phyloP scores from a whole-genome alignment of 2,329 filamentous ascomycete species.

The Ascochyta viciae-villosae region DNA sequence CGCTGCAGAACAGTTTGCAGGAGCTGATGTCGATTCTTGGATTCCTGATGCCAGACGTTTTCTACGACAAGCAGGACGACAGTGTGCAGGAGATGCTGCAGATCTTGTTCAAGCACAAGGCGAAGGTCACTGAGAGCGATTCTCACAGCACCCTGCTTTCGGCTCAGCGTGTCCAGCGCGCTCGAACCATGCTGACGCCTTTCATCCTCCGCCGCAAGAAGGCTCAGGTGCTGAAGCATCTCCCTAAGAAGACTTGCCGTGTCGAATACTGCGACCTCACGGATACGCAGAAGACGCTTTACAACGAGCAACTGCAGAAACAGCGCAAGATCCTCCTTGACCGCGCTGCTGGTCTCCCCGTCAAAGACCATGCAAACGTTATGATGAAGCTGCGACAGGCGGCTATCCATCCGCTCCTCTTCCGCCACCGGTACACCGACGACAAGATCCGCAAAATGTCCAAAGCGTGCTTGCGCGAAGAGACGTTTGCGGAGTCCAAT shows the following conservation, averaged over 20 bases:
- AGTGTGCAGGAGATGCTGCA: slow-evolving; percentile 76
- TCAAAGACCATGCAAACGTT: slow-evolving; percentile 59
- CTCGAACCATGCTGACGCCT: slow-evolving; percentile 89
- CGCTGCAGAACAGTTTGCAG: slow-evolving; percentile 91
- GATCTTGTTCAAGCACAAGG: slow-evolving; percentile 90
- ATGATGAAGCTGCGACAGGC: slow-evolving; percentile 94
- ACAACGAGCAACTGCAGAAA: slow-evolving; percentile 71
- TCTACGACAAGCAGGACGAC: slow-evolving; percentile 66
- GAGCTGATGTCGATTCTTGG: slow-evolving; percentile 89
- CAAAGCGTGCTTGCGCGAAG: slow-evolving; percentile 74
- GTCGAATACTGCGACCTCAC: slow-evolving; percentile 85
- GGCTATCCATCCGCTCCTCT: slow-evolving; percentile 88
- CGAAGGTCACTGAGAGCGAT: slow-evolving; percentile 77
- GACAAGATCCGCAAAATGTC: slow-evolving; percentile 78
- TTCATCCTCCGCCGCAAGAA: slow-evolving; percentile 96
- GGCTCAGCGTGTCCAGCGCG: slow-evolving; percentile 82
- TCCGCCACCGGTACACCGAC: slow-evolving; percentile 81
- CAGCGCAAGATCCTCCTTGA: slow-evolving; percentile 67
- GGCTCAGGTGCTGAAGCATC: slow-evolving; percentile 81
- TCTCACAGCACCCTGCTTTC: slow-evolving; percentile 81
- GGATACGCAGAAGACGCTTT: slow-evolving; percentile 73
- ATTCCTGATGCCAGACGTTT: slow-evolving; percentile 91
- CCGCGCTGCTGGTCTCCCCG: slow-evolving; percentile 62
- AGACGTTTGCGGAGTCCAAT: slow-evolving; percentile 60
- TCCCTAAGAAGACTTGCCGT: slow-evolving; percentile 79